phyloP scores from a whole-genome alignment of 192 early-diverging fungal genomes.

The Fimicolochytrium jonesii region DNA sequence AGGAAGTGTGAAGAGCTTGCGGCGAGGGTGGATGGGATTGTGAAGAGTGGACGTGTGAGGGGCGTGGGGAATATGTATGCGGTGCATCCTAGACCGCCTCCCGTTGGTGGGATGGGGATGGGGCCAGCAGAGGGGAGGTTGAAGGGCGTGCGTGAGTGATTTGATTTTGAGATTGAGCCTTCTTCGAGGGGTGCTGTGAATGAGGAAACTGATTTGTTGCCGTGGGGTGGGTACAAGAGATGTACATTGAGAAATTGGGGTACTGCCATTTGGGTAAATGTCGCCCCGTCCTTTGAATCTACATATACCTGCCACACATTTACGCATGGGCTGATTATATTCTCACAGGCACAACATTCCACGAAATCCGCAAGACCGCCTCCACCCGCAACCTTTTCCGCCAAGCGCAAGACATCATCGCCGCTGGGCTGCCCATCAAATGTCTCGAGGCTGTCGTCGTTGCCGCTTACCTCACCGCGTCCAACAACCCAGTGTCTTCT shows the following conservation, averaged over 20 bases:
- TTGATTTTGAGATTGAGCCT: neutral
- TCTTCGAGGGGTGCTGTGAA: neutral
- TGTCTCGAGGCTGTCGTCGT: slow-evolving; percentile 48
- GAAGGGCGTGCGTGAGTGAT: neutral
- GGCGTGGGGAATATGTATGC: neutral
- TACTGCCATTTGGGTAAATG: slow-evolving; percentile 3
- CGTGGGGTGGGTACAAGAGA: neutral
- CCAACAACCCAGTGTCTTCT: no score
- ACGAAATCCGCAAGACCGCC: slow-evolving; percentile 28
- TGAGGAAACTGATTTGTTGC: neutral
- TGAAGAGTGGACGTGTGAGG: neutral
- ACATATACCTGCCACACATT: neutral
- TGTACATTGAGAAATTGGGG: slow-evolving; percentile 1
- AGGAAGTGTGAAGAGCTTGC: neutral
- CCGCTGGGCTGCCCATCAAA: slow-evolving; percentile 41
- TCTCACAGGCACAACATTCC: slow-evolving; percentile 33
- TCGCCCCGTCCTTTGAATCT: no score
- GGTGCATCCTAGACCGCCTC: neutral
- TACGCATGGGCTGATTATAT: slow-evolving; percentile 11
- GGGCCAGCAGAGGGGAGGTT: neutral
- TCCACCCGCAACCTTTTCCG: slow-evolving; percentile 21
- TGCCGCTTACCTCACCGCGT: slow-evolving; percentile 26
- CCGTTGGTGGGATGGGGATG: neutral
- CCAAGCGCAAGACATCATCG: slow-evolving; percentile 31
- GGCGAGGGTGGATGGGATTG: neutral